Conservation (phyloP, 2,329 filamentous ascomycete genomes). For the Calonectria ilicicola region DNA sequence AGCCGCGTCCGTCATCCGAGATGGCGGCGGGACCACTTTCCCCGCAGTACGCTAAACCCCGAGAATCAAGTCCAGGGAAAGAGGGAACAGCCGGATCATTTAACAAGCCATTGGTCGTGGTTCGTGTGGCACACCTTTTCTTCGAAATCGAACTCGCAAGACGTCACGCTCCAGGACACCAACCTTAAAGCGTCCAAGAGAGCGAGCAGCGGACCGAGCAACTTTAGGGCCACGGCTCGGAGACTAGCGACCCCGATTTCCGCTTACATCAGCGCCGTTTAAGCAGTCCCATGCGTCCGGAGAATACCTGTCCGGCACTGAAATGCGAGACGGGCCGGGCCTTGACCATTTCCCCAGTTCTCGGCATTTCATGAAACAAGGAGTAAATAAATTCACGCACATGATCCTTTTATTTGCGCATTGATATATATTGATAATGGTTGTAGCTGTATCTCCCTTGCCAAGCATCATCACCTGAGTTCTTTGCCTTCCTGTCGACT, state of each 20-base stretch:
- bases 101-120: background rate
- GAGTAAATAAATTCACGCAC: too few relatives aligned
- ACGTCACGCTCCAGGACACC: background rate
- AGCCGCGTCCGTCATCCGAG: background rate
- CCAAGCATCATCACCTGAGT: too few relatives aligned
- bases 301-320: background rate
- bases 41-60: background rate
- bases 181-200: background rate
- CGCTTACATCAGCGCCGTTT: background rate
- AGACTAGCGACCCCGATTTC: background rate
- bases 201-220: background rate
- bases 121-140: background rate
- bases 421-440: too few relatives aligned
- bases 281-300: background rate
- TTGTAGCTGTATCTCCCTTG: too few relatives aligned
- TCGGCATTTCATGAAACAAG: background rate
- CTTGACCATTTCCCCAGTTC: background rate
- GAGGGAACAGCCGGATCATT: background rate
- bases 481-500: too few relatives aligned
- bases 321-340: background rate
- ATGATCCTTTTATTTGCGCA: too few relatives aligned
- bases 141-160: background rate
- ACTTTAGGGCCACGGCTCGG: background rate
- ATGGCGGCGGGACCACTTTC: background rate
- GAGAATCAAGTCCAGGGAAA: background rate